Evolutionary conservation across 2,329 filamentous ascomycete species (phyloP).

Genomic region (Calonectria honghensis): DNA sequence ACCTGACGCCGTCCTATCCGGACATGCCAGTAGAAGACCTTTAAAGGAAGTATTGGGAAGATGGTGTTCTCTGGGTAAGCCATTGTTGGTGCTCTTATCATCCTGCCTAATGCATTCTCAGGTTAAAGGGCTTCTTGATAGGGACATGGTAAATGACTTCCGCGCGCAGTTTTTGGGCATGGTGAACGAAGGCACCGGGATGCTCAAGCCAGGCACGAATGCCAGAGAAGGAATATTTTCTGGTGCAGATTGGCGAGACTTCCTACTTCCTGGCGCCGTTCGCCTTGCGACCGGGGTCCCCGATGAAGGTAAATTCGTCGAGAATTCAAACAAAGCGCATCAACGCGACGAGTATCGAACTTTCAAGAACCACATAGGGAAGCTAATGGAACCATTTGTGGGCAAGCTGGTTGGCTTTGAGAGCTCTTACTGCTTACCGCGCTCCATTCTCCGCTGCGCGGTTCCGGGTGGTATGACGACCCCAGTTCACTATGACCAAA

Average conservation of each 20-base stretch:
- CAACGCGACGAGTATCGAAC: background rate
- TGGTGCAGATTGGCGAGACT: constrained; percentile 6
- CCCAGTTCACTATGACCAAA: constrained; percentile 6
- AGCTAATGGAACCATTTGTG: background rate
- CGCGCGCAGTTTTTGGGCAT: constrained; percentile 4
- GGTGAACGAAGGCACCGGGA: background rate
- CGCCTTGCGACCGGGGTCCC: background rate
- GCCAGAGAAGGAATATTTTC: constrained; percentile 16
- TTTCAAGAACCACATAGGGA: background rate
- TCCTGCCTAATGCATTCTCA: background rate
- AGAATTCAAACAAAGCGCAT: constrained; percentile 7
- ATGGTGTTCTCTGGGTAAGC: constrained; percentile 12
- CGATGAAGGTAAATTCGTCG: constrained; percentile 12
- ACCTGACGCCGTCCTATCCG: background rate
- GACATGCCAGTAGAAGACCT: constrained; percentile 8
- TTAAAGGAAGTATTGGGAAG: background rate
- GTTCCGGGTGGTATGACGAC: constrained; percentile 5
- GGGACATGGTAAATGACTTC: background rate
- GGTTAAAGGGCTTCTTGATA: constrained; percentile 4
- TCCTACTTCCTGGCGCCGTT: constrained; percentile 5
- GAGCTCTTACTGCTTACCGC: background rate
- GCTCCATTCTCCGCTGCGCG: constrained; percentile 6
- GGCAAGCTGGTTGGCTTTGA: background rate
- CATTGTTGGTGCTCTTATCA: background rate
- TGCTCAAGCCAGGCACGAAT: background rate